phyloP scores from a whole-genome alignment of 805 yeast genomes.

The Starmerella geochares region DNA sequence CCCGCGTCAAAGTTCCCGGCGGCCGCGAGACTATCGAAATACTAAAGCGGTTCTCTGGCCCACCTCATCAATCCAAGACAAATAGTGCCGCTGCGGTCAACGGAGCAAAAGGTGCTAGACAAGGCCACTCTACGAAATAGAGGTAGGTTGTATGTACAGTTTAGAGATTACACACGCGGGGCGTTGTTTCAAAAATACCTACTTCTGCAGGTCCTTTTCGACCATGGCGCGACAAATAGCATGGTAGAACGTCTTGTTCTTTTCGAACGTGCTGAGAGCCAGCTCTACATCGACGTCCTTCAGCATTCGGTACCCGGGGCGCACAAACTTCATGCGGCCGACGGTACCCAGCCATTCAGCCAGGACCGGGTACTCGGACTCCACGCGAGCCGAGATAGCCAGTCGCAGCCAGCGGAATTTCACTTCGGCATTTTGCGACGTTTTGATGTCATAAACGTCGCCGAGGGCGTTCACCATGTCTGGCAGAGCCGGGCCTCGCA shows the following conservation, averaged over 20 bases:
- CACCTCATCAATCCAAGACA: not conserved
- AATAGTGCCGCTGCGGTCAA: not conserved
- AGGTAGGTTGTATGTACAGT: not conserved
- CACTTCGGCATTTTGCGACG: conserved; percentile 68
- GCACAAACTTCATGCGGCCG: conserved; percentile 88
- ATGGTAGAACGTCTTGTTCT: conserved; percentile 55
- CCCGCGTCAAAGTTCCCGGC: conserved; percentile 1
- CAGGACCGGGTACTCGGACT: conserved; percentile 40
- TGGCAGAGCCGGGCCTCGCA: conserved; percentile 27
- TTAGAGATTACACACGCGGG: too few species aligned
- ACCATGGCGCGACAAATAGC: conserved; percentile 78
- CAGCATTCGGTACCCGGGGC: conserved; percentile 70
- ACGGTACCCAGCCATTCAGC: conserved; percentile 84
- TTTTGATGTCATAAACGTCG: conserved; percentile 37
- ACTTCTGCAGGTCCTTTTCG: conserved; percentile 60
- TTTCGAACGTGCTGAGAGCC: conserved; percentile 56
- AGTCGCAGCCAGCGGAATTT: conserved; percentile 66
- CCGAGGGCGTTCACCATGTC: conserved; percentile 35
- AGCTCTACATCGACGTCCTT: conserved; percentile 52
- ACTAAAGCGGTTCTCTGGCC: not conserved
- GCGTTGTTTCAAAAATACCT: too few species aligned
- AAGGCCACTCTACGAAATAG: not conserved
- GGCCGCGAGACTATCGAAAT: not conserved
- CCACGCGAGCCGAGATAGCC: conserved; percentile 44
- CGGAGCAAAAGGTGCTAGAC: not conserved